Evolutionary conservation across 2,329 filamentous ascomycete species (phyloP), one percentile per base, ranked within the genome.

Genomic region (Clathrospora elynae): DNA sequence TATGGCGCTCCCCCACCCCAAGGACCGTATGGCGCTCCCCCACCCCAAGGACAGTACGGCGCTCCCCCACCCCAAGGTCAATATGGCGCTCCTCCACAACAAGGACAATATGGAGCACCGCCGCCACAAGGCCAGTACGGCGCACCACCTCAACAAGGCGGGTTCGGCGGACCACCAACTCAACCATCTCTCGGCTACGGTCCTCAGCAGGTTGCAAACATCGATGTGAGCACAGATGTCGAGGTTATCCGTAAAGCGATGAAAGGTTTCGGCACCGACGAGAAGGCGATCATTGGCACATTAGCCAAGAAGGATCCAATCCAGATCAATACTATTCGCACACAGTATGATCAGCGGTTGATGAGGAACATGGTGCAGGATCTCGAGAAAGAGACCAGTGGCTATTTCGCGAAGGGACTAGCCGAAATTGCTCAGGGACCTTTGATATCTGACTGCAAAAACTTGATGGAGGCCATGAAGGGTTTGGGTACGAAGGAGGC

Each of bases 251-350:
- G 89, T 38, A 80, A 80, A 56, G 89, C 92, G 2, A 96, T 96
- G 90, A 96, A 95, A 71, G 90, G 90, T 0, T 88, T 96, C 50
- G 92, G 91, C 22, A 96, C 91, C 0, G 84, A 97, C 61, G 91
- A 96, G 68, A 86, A 84, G 60, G 71, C 80, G 0, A 74, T 97
- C 11, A 91, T 95, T 51, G 74, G 76, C 2, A 74, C 85, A 3
- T 75, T 97, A 6, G 74, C 86, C 2, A 81, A 78, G 55, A 85
- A 90, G 51, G 88, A 95, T 52, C 87, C 91, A 1, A 75, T 90
- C 4, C 88, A 95, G 66, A 79, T 93, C 50, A 81, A 85, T 33
- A 64, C 64, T 5, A 73, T 82, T 37, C 74, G 78, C 78, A 84
- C 73, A 72, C 76, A 36, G 24, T 97, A 87, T 73, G 74, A 83